A percentile compares a stretch with the other conserved stretches of the same genome.
These are phyloP conservation scores for Cercophora newfieldiana DNA, from an alignment of 495 filamentous ascomycete genomes.

Conservation along the genomic window DNA sequence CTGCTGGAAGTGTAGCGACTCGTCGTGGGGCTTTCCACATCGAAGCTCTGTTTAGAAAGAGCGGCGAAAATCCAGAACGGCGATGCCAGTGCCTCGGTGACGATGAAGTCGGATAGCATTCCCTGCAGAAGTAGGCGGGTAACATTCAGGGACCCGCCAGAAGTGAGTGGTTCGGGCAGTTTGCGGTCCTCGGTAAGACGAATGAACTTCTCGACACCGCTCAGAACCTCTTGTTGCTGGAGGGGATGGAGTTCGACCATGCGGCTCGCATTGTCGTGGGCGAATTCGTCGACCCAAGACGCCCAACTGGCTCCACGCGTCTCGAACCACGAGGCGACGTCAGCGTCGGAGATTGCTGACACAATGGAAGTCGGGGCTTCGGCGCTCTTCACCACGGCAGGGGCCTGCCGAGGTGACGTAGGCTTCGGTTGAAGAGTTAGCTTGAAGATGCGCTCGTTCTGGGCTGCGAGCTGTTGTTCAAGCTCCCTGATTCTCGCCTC, in stretches of 20 bases:
- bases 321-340: slow-evolving; percentile 14
- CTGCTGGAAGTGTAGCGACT: neutral
- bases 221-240: slow-evolving; percentile 19
- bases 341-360: slow-evolving; percentile 3
- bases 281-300: neutral
- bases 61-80: slow-evolving; percentile 22
- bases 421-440: neutral
- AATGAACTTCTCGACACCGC: slow-evolving; percentile 14
- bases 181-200: neutral
- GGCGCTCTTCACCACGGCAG: too few relatives aligned
- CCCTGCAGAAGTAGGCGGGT: slow-evolving; percentile 9
- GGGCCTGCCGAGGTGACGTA: neutral
- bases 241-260: slow-evolving; percentile 11
- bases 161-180: slow-evolving; percentile 3
- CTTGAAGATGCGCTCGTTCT: slow-evolving; percentile 4
- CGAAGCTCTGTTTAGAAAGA: neutral
- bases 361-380: neutral
- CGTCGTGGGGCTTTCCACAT: slow-evolving; percentile 4
- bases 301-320: slow-evolving; percentile 12
- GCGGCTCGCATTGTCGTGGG: slow-evolving; percentile 1
- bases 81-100: neutral
- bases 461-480: neutral
- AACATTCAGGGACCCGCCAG: neutral
- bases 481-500: slow-evolving; percentile 18
- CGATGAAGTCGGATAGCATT: slow-evolving; percentile 21